Percentiles rank a stretch among this genome's conserved stretches.
These are phyloP conservation scores for Sanguinoderma infundibulare DNA, from an alignment of 1,284 basidiomycete species.

Conservation along the genomic window DNA sequence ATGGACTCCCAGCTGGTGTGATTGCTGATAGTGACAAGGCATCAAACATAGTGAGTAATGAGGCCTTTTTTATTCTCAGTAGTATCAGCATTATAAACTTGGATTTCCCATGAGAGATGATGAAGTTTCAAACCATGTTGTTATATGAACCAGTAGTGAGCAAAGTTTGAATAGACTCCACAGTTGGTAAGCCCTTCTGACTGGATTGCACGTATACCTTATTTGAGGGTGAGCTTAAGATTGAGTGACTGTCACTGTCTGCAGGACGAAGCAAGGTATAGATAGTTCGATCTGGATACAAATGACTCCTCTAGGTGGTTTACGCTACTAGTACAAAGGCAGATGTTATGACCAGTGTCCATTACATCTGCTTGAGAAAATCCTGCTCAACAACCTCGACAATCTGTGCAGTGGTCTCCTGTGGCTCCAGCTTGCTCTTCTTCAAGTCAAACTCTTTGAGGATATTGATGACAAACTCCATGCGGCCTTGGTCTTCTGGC, in stretches of 20 bases:
- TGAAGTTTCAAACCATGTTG: no score
- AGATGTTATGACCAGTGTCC: conserved; percentile 34
- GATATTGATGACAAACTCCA: no score
- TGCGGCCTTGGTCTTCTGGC: no score
- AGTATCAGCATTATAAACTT: no score
- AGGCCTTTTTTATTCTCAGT: no score
- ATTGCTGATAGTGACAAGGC: conserved; percentile 4
- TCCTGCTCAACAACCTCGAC: conserved; percentile 23
- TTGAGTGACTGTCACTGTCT: no score
- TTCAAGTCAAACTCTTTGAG: neutral
- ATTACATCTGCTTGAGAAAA: conserved; percentile 41
- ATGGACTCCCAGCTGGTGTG: neutral
- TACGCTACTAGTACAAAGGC: neutral
- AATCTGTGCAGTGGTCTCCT: neutral
- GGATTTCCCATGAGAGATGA: no score
- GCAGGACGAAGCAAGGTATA: conserved; percentile 29
- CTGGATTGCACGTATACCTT: no score
- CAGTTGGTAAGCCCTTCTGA: neutral
- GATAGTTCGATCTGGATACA: conserved; percentile 26
- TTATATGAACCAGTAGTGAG: conserved; percentile 6
- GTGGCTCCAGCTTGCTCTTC: neutral
- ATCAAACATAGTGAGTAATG: conserved; percentile 20
- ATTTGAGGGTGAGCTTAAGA: no score
- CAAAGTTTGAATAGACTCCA: neutral
- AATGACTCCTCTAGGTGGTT: conserved; percentile 6